Percentiles rank a stretch among this genome's conserved stretches.
These are phyloP conservation scores for Botrytis fabae DNA, from an alignment of 2,329 filamentous ascomycete genomes.

Conservation along the genomic window DNA sequence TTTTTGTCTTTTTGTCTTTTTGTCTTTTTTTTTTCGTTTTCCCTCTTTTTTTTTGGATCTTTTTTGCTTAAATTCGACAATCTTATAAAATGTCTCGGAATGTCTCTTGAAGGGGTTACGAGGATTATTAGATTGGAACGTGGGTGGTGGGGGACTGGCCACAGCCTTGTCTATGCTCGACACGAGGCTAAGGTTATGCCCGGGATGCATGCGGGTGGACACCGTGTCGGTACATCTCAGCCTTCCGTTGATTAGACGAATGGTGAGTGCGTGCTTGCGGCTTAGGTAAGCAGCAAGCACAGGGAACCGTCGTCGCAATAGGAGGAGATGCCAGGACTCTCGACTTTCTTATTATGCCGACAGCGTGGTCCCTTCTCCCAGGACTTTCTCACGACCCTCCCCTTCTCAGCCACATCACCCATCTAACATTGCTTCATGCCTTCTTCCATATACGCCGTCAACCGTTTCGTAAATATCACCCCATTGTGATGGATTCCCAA, in stretches of 20 bases:
- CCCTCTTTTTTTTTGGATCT: too few relatives aligned
- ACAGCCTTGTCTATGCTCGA: conserved; percentile 2
- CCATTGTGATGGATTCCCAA: background rate
- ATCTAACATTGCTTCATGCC: background rate
- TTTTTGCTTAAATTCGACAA: background rate
- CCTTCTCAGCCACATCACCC: too few relatives aligned
- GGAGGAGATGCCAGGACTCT: too few relatives aligned
- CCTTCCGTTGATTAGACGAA: background rate
- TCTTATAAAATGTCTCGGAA: background rate
- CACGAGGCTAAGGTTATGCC: conserved; percentile 5
- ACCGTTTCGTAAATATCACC: conserved; percentile 5
- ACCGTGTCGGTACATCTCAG: background rate
- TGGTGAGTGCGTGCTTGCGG: too few relatives aligned
- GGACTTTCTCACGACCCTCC: background rate
- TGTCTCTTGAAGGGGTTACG: background rate
- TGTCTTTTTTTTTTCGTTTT: too few relatives aligned
- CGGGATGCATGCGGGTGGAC: background rate
- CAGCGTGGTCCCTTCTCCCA: too few relatives aligned
- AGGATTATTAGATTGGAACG: background rate
- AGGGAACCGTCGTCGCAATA: background rate
- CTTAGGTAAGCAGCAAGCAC: background rate
- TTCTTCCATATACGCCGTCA: background rate
- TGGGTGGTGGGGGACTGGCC: background rate
- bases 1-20: background rate
- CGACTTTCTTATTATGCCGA: too few relatives aligned